A percentile compares a stretch with the other conserved stretches of the same genome.
Evolutionary conservation across 2,329 filamentous ascomycete genomes (phyloP).

Genomic region (Aureobasidium sp.): DNA sequence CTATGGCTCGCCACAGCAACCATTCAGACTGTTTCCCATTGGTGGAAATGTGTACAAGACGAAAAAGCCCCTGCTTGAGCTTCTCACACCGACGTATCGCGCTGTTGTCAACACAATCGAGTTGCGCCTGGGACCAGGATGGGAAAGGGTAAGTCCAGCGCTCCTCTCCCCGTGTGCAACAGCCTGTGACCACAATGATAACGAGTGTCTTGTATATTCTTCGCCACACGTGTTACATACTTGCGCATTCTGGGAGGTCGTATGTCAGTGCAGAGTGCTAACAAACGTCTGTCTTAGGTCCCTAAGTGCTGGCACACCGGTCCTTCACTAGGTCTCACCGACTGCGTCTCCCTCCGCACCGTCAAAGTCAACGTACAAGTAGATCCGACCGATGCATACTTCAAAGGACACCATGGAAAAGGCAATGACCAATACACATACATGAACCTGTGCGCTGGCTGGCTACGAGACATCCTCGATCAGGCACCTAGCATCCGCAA

Average conservation of each 20-base stretch:
- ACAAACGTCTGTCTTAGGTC: constrained; percentile 29
- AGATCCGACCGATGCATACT: constrained; percentile 57
- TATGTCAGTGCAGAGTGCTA: not conserved
- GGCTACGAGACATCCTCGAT: constrained; percentile 50
- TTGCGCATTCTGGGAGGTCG: too few species aligned
- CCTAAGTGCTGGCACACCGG: constrained; percentile 64
- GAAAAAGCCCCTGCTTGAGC: constrained; percentile 61
- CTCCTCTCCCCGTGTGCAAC: not conserved
- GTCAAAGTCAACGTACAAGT: constrained; percentile 60
- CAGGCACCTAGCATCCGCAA: constrained; percentile 47
- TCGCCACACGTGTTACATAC: too few species aligned
- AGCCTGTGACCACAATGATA: not conserved
- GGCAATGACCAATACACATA: constrained; percentile 56
- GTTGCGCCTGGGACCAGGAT: constrained; percentile 64
- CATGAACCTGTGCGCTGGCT: constrained; percentile 52
- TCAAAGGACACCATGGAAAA: constrained; percentile 53
- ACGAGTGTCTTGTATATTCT: not conserved
- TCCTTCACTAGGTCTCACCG: constrained; percentile 51
- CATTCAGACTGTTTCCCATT: constrained; percentile 59
- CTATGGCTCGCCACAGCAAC: constrained; percentile 46
- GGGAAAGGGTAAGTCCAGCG: constrained; percentile 38
- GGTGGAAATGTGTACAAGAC: constrained; percentile 61
- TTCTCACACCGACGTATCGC: constrained; percentile 54
- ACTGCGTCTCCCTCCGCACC: constrained; percentile 50
- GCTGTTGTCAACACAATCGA: constrained; percentile 55